Conservation (phyloP, 2,329 filamentous ascomycete genomes). For the Hymenoscyphus repandus region DNA sequence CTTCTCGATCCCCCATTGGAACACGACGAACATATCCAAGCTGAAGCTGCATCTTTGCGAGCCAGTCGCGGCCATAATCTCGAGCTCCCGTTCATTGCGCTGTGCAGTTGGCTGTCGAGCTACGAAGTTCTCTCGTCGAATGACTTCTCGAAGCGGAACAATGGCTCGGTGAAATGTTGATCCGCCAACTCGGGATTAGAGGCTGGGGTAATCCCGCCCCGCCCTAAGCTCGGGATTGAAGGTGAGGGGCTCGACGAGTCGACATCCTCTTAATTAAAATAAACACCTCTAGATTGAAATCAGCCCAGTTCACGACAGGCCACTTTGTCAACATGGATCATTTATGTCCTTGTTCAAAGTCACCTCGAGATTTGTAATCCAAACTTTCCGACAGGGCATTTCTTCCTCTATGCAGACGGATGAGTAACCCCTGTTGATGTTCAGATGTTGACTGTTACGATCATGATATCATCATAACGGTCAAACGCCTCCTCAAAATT, state of each 20-base stretch:
- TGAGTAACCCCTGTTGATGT: too few relatives aligned
- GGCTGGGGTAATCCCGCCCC: background rate
- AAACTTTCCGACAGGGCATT: too few relatives aligned
- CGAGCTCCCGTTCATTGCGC: slow-evolving; percentile 22
- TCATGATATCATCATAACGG: background rate
- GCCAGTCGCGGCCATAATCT: slow-evolving; percentile 18
- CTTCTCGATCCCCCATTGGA: slow-evolving; percentile 13
- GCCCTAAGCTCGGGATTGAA: too few relatives aligned
- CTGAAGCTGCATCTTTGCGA: slow-evolving; percentile 24
- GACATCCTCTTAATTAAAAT: slow-evolving; percentile 7
- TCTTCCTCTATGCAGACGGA: too few relatives aligned
- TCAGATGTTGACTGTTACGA: too few relatives aligned
- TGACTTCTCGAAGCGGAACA: slow-evolving; percentile 5
- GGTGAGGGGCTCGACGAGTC: slow-evolving; percentile 7
- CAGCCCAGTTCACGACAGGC: too few relatives aligned
- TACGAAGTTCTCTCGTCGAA: slow-evolving; percentile 7
- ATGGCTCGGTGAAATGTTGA: background rate
- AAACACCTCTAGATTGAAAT: too few relatives aligned
- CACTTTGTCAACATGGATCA: too few relatives aligned
- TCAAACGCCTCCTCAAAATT: too few relatives aligned
- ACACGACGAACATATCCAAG: slow-evolving; percentile 30
- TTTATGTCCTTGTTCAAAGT: too few relatives aligned
- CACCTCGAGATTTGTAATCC: too few relatives aligned
- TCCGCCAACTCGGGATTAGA: background rate
- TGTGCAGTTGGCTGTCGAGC: background rate